phyloP scores from a whole-genome alignment of 768 basidiomycete genomes.

The Mycena crocata region DNA sequence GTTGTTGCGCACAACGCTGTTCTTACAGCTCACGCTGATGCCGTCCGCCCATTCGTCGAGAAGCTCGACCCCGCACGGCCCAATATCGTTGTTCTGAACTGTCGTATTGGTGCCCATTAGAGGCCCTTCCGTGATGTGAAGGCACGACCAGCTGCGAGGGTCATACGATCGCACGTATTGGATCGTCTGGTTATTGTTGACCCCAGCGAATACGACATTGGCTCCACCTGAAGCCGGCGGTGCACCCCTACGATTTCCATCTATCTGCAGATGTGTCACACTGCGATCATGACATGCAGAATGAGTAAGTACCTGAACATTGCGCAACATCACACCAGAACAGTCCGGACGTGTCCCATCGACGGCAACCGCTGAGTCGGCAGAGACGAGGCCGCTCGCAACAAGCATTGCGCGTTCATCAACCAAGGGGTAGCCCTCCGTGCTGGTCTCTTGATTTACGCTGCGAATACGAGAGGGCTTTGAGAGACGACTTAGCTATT shows the following conservation, averaged over 20 bases:
- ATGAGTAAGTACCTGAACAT: slow-evolving; percentile 65
- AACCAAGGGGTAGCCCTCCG: slow-evolving; percentile 78
- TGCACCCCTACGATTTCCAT: slow-evolving; percentile 73
- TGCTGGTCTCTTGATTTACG: slow-evolving; percentile 84
- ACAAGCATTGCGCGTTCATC: slow-evolving; percentile 75
- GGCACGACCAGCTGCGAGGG: slow-evolving; percentile 85
- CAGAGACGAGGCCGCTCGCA: slow-evolving; percentile 64
- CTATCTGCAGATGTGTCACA: slow-evolving; percentile 61
- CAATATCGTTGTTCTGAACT: slow-evolving; percentile 87
- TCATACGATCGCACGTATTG: slow-evolving; percentile 83
- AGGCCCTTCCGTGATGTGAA: slow-evolving; percentile 80
- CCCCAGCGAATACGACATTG: slow-evolving; percentile 89
- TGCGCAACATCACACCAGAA: slow-evolving; percentile 69
- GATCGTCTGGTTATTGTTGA: slow-evolving; percentile 76
- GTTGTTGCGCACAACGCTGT: slow-evolving; percentile 73
- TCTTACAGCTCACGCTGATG: slow-evolving; percentile 77
- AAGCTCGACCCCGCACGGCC: slow-evolving; percentile 74
- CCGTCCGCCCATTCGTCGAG: slow-evolving; percentile 88
- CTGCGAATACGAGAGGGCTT: slow-evolving; percentile 73
- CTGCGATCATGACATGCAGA: slow-evolving; percentile 2
- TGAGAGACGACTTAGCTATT: too few relatives aligned
- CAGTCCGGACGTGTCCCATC: slow-evolving; percentile 74
- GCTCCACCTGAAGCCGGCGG: slow-evolving; percentile 70
- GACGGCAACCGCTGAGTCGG: slow-evolving; percentile 81
- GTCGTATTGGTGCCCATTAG: slow-evolving; percentile 71